Conservation (phyloP, 1,284 basidiomycete genomes). For the Cryptococcus sp. region DNA sequence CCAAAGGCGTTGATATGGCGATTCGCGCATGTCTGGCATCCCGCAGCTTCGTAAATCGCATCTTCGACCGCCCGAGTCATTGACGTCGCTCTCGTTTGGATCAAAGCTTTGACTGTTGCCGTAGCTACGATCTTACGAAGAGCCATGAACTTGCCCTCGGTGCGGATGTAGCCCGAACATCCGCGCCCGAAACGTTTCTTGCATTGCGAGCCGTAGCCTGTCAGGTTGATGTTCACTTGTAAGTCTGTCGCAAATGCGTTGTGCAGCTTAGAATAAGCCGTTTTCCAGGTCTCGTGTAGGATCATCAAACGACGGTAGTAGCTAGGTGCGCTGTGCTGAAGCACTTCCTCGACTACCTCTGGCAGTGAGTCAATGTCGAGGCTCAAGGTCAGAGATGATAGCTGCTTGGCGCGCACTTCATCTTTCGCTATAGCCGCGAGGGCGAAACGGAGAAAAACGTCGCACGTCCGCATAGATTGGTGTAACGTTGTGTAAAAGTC, state of each 20-base stretch:
- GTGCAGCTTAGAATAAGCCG: slow-evolving; percentile 1
- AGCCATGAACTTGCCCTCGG: neutral
- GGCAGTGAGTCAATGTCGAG: neutral
- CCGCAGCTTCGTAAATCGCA: slow-evolving; percentile 3
- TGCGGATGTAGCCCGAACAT: slow-evolving; percentile 3
- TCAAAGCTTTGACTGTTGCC: neutral
- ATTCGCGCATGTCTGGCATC: slow-evolving; percentile 15
- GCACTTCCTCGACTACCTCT: neutral
- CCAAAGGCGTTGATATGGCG: slow-evolving; percentile 15
- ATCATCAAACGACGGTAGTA: neutral
- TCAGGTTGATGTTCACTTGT: slow-evolving; percentile 11
- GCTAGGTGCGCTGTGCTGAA: neutral
- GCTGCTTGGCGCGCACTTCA: neutral
- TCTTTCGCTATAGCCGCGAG: neutral
- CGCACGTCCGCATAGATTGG: neutral
- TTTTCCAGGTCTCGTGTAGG: neutral
- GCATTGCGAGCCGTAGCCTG: slow-evolving; percentile 11
- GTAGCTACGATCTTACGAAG: slow-evolving; percentile 1
- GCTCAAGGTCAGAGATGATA: neutral
- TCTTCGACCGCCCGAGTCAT: slow-evolving; percentile 9
- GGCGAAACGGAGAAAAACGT: neutral
- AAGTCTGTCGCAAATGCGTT: neutral
- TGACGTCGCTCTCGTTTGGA: neutral
- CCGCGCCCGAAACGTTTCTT: slow-evolving; percentile 10
- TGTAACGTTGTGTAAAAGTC: neutral